Conservation (phyloP, 306 rosid species). For the Prunus campanulata region DNA sequence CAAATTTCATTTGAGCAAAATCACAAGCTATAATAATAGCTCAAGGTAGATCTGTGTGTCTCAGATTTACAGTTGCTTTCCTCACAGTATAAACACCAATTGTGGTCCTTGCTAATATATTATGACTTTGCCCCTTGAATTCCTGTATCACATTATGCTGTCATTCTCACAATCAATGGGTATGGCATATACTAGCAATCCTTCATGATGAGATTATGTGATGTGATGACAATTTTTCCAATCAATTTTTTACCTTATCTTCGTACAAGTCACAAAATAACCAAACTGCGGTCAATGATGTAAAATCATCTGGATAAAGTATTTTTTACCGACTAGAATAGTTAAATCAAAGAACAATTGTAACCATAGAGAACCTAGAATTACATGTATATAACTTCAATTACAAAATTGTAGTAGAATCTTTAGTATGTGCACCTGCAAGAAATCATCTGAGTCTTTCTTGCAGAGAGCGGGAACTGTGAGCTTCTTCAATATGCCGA, state of each 20-base stretch:
- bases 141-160: not conserved
- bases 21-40: not conserved
- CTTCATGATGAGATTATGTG: conserved; percentile 5
- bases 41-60: not conserved
- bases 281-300: not conserved
- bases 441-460: conserved; percentile 45
- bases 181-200: not conserved
- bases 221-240: not conserved
- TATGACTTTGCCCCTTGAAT: not conserved
- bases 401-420: conserved; percentile 39
- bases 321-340: not conserved
- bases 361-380: not conserved
- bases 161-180: conserved; percentile 9
- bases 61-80: not conserved
- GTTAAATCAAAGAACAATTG: not conserved
- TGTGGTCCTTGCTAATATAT: not conserved
- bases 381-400: conserved; percentile 12
- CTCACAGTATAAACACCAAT: not conserved
- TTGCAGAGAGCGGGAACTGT: conserved; percentile 38
- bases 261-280: not conserved
- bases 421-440: conserved; percentile 29
- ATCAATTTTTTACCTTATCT: not conserved
- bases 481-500: conserved; percentile 74
- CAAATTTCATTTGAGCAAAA: not conserved
- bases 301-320: not conserved